Evolutionary conservation across 2,329 filamentous ascomycete genomes (phyloP).

Genomic region (Talaromyces sp.): DNA sequence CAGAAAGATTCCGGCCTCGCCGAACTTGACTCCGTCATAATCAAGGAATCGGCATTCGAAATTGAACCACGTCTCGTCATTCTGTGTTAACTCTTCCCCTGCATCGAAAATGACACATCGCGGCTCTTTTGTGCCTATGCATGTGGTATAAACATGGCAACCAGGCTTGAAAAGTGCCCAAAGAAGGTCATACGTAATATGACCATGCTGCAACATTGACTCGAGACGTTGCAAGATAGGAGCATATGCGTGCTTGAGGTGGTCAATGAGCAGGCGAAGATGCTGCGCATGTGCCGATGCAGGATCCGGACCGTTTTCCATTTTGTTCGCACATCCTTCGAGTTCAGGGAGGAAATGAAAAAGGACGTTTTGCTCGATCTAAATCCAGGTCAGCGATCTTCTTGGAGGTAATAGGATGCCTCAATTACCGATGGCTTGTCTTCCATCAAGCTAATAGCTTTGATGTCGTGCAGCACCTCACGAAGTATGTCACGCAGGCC

Average conservation of each 20-base stretch:
- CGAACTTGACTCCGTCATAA: conserved; percentile 32
- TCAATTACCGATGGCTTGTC: conserved; percentile 34
- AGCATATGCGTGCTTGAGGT: conserved; percentile 29
- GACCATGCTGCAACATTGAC: conserved; percentile 29
- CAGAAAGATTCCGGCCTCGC: conserved; percentile 27
- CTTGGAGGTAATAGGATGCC: conserved; percentile 14
- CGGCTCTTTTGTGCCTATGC: conserved; percentile 21
- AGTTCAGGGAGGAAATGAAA: conserved; percentile 29
- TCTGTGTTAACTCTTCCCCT: conserved; percentile 11
- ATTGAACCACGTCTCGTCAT: conserved; percentile 26
- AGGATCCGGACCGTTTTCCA: conserved; percentile 9
- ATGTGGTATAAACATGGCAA: conserved; percentile 31
- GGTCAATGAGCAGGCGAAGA: conserved; percentile 29
- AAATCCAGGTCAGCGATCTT: conserved; percentile 14
- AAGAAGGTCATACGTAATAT: conserved; percentile 42
- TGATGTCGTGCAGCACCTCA: conserved; percentile 33
- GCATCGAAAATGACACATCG: conserved; percentile 12
- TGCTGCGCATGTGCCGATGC: conserved; percentile 9
- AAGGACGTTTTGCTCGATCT: conserved; percentile 27
- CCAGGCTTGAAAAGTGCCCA: no score
- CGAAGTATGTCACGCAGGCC: conserved; percentile 34
- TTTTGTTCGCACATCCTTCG: conserved; percentile 15
- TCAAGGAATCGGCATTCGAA: conserved; percentile 33
- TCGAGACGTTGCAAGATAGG: conserved; percentile 26
- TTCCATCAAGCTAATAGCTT: conserved; percentile 33